Conservation (phyloP, 805 yeast species). For the Brettanomyces bruxellensis region DNA sequence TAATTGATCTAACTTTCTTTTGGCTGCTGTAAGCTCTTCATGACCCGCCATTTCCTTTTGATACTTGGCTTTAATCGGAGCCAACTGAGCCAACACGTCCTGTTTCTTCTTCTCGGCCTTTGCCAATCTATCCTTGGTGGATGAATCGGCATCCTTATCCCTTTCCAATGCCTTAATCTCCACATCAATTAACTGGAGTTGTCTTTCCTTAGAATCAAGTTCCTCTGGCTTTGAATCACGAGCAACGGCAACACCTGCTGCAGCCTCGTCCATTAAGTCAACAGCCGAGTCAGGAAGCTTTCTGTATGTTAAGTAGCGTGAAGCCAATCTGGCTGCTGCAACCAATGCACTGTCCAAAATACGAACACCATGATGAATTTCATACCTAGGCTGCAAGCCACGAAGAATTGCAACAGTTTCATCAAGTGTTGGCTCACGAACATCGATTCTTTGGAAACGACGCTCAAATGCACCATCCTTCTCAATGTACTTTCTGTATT, state of each 20-base stretch:
- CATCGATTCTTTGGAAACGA: conserved; percentile 96
- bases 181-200: conserved; percentile 82
- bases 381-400: conserved; percentile 92
- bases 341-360: conserved; percentile 92
- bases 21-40: conserved; percentile 81
- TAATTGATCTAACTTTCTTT: conserved; percentile 85
- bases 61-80: conserved; percentile 79
- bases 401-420: conserved; percentile 95
- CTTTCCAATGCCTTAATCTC: conserved; percentile 96
- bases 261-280: conserved; percentile 90
- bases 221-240: conserved; percentile 98
- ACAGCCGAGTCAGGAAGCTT: conserved; percentile 96
- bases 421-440: conserved; percentile 82
- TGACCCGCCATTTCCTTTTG: conserved; percentile 84
- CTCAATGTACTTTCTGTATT: conserved; percentile 85
- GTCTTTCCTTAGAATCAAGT: conserved; percentile 87
- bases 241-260: conserved; percentile 96
- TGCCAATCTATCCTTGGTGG: conserved; percentile 79
- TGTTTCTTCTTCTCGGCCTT: conserved; percentile 75
- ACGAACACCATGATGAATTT: conserved; percentile 95
- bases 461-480: conserved; percentile 99
- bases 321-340: conserved; percentile 89
- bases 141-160: conserved; percentile 75
- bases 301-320: conserved; percentile 89
- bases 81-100: conserved; percentile 73